Evolutionary conservation across 306 rosid genomes (phyloP).

Genomic region (Senna tora): DNA sequence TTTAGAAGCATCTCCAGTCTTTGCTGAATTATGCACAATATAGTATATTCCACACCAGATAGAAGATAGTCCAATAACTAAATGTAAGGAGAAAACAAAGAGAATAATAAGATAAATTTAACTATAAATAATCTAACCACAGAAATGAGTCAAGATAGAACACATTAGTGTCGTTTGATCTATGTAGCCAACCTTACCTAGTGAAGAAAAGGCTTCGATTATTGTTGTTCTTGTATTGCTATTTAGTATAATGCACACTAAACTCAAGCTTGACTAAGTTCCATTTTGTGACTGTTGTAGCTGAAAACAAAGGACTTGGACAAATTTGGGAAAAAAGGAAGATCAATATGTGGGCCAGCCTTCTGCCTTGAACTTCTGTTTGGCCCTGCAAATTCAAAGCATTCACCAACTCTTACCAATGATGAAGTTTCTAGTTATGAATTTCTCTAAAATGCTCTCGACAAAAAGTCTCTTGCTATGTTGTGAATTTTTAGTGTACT

Average conservation of each 20-base stretch:
- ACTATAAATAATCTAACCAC: no score
- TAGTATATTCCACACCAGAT: background rate
- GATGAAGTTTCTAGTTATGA: slow-evolving; percentile 36
- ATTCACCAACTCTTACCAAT: slow-evolving; percentile 39
- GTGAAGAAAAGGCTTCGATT: no score
- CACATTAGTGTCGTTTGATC: no score
- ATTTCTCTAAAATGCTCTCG: slow-evolving; percentile 36
- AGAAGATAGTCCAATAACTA: no score
- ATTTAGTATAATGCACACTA: background rate
- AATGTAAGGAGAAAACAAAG: no score
- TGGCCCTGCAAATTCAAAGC: slow-evolving; percentile 88
- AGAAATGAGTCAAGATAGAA: no score
- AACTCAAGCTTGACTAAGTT: slow-evolving; percentile 23
- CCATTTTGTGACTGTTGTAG: slow-evolving; percentile 48
- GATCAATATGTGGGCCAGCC: slow-evolving; percentile 78
- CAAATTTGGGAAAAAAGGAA: slow-evolving; percentile 80
- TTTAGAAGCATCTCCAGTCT: slow-evolving; percentile 5
- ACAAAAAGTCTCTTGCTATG: slow-evolving; percentile 31
- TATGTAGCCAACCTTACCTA: no score
- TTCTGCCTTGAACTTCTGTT: slow-evolving; percentile 86
- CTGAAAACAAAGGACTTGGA: slow-evolving; percentile 71
- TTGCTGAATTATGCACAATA: background rate
- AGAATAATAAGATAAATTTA: no score
- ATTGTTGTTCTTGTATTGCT: no score
- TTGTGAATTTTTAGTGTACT: slow-evolving; percentile 28